Evolutionary conservation across 768 basidiomycete species (phyloP).

Genomic region (Dentipellis fragilis): DNA sequence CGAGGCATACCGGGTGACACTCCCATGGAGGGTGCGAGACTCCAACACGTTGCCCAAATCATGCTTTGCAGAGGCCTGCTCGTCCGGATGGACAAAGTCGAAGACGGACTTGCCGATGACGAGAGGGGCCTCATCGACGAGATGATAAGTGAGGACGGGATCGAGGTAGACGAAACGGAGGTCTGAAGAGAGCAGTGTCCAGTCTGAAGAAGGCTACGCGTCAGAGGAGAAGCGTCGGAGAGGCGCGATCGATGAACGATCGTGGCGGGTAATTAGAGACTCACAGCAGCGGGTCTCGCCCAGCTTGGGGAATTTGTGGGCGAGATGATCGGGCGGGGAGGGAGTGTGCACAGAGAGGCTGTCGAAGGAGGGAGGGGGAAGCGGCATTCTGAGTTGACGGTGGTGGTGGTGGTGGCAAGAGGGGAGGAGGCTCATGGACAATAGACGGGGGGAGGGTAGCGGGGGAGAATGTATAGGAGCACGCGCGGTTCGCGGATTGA

Average conservation of each 20-base stretch:
- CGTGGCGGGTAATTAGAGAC: constrained; percentile 25
- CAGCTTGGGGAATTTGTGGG: constrained; percentile 24
- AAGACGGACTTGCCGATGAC: constrained; percentile 66
- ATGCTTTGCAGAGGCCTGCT: constrained; percentile 59
- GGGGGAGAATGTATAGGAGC: constrained; percentile 13
- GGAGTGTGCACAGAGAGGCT: constrained; percentile 23
- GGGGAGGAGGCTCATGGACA: constrained; percentile 13
- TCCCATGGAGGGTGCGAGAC: constrained; percentile 69
- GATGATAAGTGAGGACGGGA: constrained; percentile 65
- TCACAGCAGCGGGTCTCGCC: constrained; percentile 72
- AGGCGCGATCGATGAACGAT: constrained; percentile 33
- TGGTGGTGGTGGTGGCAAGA: no score
- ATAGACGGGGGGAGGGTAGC: constrained; percentile 6
- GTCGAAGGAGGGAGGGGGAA: constrained; percentile 22
- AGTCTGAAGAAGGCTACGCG: constrained; percentile 40
- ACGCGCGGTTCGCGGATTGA: constrained; percentile 17
- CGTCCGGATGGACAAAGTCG: constrained; percentile 78
- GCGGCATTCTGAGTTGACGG: no score
- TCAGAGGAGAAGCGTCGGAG: constrained; percentile 23
- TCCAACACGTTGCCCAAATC: constrained; percentile 71
- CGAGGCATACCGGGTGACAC: constrained; percentile 57
- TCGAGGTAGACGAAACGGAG: constrained; percentile 77
- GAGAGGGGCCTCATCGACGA: constrained; percentile 56
- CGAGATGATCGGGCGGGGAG: constrained; percentile 18
- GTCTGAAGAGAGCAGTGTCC: constrained; percentile 69